Base-by-base conservation (phyloP, 1,284 basidiomycete species). In the Gymnopus androsaceus region DNA sequence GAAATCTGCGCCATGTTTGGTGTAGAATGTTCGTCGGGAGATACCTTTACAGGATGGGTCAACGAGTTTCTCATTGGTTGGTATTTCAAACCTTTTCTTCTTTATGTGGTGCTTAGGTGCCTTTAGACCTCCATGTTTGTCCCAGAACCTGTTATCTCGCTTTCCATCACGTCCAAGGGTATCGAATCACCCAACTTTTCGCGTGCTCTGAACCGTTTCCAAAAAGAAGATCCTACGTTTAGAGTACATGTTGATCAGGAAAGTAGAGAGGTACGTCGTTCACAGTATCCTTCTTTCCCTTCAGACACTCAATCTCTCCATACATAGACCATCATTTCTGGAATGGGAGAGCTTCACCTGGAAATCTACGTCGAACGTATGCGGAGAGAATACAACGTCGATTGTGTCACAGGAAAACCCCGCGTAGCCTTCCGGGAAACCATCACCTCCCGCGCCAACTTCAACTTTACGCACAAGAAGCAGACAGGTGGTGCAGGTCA, bases 1-100 rank as follows among this genome's bases (percentile, higher is more conserved):
- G 97, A 99, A 79, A 99, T 99, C 62, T 99, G 97, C 69, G 97
- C 97, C 52, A 98, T 98, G 75, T 99, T 99, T 65, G 97, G 97
- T 67, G 95, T 99, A 48, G 97, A 99, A 64, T 99, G 97, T 72
- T 95, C 95, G 0, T 94, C 94, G 15, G 97, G 97, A 36, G 97
- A 99, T 75, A 98, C 97, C 0, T 99, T 99, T 75, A 98, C 94
- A n/a, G 0, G 94, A 96, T 69, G 94, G 95, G 12, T 83, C 87
- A 3, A 89, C 90, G 0, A 85, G 79, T 36, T 93, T 85, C 73
- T 92, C 94, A 1, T 96, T 97, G 95, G 93, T 92, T 47, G 41
- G 85, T 64, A 37, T 17, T 15, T 33, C 14, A 27, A 8, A 11
- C 14, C 48, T 15, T 40, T 33, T 41, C 48, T 30, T 2, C 28